Percentiles rank a stretch among this genome's conserved stretches.
Evolutionary conservation across 345 rosid genomes (phyloP).

Genomic region (Barbarea vulgaris): DNA sequence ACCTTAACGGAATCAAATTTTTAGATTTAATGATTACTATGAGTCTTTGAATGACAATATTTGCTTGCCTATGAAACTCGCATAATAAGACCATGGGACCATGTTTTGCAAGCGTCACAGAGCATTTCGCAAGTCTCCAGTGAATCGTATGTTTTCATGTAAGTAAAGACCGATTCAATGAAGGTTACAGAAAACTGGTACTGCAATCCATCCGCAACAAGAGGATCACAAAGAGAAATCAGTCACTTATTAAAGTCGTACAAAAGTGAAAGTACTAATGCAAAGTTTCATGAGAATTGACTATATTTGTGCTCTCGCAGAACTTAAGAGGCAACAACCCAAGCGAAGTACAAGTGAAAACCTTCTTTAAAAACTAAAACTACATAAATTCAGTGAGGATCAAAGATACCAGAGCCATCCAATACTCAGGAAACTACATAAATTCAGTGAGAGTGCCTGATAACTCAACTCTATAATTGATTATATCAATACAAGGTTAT

Average conservation of each 20-base stretch:
- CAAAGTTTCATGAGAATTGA: background rate
- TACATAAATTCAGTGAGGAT: too few relatives aligned
- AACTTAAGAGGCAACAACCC: conserved; percentile 1
- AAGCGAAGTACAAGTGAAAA: too few relatives aligned
- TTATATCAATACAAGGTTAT: background rate
- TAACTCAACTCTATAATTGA: background rate
- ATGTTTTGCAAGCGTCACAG: background rate
- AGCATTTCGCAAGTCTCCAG: background rate
- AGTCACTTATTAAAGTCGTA: background rate
- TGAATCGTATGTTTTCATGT: background rate
- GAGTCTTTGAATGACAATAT: background rate
- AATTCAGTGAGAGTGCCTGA: background rate
- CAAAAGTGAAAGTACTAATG: background rate
- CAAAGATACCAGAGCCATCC: conserved; percentile 1
- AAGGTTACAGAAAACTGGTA: background rate
- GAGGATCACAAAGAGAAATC: background rate
- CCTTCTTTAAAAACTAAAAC: too few relatives aligned
- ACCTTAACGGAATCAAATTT: background rate
- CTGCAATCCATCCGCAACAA: background rate
- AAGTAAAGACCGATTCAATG: background rate
- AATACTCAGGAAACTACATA: background rate
- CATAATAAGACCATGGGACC: background rate
- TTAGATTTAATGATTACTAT: background rate
- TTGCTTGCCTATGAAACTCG: background rate
- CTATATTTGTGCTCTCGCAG: background rate